These are phyloP conservation scores for Peterozyma toletana DNA, from an alignment of 805 yeast species.

Conservation along the genomic window DNA sequence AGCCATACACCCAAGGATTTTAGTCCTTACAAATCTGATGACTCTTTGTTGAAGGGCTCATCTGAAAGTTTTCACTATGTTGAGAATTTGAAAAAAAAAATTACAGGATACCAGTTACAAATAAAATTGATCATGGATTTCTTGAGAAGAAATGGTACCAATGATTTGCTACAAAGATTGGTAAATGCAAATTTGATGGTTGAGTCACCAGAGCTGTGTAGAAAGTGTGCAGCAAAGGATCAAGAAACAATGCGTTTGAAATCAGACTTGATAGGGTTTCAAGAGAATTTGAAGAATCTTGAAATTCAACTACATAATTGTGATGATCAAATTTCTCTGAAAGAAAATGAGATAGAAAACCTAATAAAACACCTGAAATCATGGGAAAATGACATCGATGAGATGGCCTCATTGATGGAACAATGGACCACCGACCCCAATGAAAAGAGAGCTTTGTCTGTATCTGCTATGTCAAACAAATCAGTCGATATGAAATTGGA, in stretches of 20 bases:
- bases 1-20: too few species aligned
- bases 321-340: neutral
- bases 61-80: conserved; percentile 12
- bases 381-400: neutral
- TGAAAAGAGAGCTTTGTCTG: neutral
- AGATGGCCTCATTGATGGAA: neutral
- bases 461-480: neutral
- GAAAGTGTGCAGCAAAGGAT: conserved; percentile 3
- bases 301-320: neutral
- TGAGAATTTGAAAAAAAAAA: conserved; percentile 19
- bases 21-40: too few species aligned
- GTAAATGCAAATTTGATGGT: conserved; percentile 1
- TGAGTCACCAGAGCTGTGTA: conserved; percentile 1
- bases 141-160: conserved; percentile 13
- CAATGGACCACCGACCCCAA: neutral
- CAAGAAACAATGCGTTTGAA: conserved; percentile 8
- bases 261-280: conserved; percentile 7
- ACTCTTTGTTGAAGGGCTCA: neutral
- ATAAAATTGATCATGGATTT: conserved; percentile 22
- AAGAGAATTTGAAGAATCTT: neutral
- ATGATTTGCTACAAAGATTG: conserved; percentile 6
- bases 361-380: neutral
- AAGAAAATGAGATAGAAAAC: neutral
- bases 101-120: conserved; percentile 26
- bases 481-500: neutral